Percentiles rank a stretch among this genome's conserved stretches.
phyloP scores from a whole-genome alignment of 345 rosid genomes.

The Hibiscus tridactylites region DNA sequence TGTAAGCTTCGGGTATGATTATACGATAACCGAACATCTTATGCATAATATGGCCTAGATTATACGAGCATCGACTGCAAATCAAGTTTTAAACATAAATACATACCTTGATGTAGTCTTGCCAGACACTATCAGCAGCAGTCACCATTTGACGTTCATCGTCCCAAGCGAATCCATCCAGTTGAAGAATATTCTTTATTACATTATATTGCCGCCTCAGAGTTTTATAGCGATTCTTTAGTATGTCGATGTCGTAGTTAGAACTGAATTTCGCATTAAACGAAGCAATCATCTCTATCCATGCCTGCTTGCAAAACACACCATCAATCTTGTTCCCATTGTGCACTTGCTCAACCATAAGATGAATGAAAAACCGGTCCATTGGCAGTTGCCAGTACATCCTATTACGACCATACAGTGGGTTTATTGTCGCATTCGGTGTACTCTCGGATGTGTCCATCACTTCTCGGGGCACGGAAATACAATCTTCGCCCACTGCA shows the following conservation, averaged over 20 bases:
- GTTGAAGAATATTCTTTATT: slow-evolving; percentile 55
- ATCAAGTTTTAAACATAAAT: neutral
- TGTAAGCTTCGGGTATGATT: neutral
- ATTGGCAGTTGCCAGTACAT: slow-evolving; percentile 83
- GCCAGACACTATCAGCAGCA: slow-evolving; percentile 83
- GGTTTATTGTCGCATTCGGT: slow-evolving; percentile 6
- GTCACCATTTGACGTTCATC: slow-evolving; percentile 77
- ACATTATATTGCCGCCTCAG: slow-evolving; percentile 62
- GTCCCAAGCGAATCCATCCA: slow-evolving; percentile 81
- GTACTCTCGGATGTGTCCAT: slow-evolving; percentile 21
- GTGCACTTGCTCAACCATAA: slow-evolving; percentile 67
- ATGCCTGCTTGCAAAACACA: slow-evolving; percentile 61
- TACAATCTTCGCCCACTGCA: slow-evolving; percentile 28
- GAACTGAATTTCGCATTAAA: slow-evolving; percentile 69
- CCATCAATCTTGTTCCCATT: slow-evolving; percentile 77
- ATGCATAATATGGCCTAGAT: neutral
- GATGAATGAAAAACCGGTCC: slow-evolving; percentile 70
- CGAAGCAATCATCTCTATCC: slow-evolving; percentile 60
- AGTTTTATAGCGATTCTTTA: slow-evolving; percentile 81
- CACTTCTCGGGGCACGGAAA: slow-evolving; percentile 21
- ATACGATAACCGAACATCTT: neutral
- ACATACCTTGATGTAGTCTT: slow-evolving; percentile 68
- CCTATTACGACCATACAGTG: slow-evolving; percentile 34
- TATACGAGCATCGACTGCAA: neutral
- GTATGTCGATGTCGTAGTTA: slow-evolving; percentile 51